These are phyloP conservation scores for Talaromyces sp. DNA, from an alignment of 2,329 filamentous ascomycete species.

Conservation along the genomic window DNA sequence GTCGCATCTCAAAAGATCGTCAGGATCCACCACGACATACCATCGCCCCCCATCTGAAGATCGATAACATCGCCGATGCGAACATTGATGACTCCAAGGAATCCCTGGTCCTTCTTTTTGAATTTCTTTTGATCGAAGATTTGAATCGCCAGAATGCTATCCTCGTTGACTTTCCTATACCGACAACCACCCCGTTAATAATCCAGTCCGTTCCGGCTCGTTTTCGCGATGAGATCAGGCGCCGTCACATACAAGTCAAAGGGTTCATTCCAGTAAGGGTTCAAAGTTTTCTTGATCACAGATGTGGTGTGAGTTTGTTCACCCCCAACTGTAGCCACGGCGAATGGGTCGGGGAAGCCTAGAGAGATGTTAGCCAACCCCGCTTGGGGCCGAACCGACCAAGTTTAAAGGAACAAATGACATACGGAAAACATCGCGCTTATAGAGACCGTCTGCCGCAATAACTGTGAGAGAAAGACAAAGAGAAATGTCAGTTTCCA, in stretches of 20 bases:
- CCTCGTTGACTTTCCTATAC: slow-evolving; percentile 81
- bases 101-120: slow-evolving; percentile 99
- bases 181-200: slow-evolving; percentile 15
- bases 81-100: slow-evolving; percentile 96
- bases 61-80: slow-evolving; percentile 94
- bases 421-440: slow-evolving; percentile 98
- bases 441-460: slow-evolving; percentile 96
- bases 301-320: slow-evolving; percentile 98
- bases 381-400: slow-evolving; percentile 6
- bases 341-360: slow-evolving; percentile 98
- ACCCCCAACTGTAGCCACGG: slow-evolving; percentile 93
- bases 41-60: slow-evolving; percentile 84
- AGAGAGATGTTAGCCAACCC: slow-evolving; percentile 20
- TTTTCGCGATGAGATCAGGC: not conserved
- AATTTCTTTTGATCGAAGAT: slow-evolving; percentile 99
- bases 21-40: slow-evolving; percentile 56
- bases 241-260: slow-evolving; percentile 82
- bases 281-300: slow-evolving; percentile 95
- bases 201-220: not conserved
- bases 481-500: slow-evolving; percentile 22
- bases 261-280: slow-evolving; percentile 99
- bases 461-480: slow-evolving; percentile 68
- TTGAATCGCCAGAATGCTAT: slow-evolving; percentile 95
- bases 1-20: slow-evolving; percentile 3
- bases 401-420: slow-evolving; percentile 32